These are phyloP conservation scores for Aspergillus cavernicola DNA, from an alignment of 495 filamentous ascomycete species.

Conservation along the genomic window DNA sequence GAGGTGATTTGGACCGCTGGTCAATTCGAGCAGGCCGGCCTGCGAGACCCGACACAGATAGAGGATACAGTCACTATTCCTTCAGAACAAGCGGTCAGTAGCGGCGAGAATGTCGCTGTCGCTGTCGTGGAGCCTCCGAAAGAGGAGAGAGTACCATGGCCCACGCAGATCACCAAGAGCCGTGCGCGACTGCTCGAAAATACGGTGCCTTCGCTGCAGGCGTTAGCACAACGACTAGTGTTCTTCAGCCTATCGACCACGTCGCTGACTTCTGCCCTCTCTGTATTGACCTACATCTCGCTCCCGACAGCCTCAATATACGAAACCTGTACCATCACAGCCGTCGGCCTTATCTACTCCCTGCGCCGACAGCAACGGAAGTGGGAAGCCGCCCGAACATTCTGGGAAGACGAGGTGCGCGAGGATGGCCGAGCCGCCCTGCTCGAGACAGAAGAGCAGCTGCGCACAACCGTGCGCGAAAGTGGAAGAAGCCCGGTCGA, in stretches of 20 bases:
- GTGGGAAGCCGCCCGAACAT: conserved; percentile 68
- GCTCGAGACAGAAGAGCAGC: conserved; percentile 60
- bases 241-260: conserved; percentile 69
- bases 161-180: conserved; percentile 42
- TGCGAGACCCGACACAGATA: conserved; percentile 28
- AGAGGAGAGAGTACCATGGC: conserved; percentile 27
- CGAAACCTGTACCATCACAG: conserved; percentile 75
- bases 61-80: background rate
- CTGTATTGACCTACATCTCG: conserved; percentile 65
- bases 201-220: conserved; percentile 72
- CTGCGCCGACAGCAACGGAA: conserved; percentile 68
- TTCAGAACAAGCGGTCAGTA: background rate
- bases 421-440: conserved; percentile 77
- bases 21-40: conserved; percentile 66
- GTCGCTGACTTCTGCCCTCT: conserved; percentile 58
- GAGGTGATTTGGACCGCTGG: conserved; percentile 78
- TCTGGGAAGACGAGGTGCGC: conserved; percentile 72
- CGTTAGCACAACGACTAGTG: conserved; percentile 73
- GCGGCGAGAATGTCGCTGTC: background rate
- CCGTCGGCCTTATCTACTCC: conserved; percentile 70
- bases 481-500: conserved; percentile 35
- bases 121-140: conserved; percentile 8
- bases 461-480: conserved; percentile 54
- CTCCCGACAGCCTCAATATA: conserved; percentile 55
- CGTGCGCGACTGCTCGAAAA: conserved; percentile 53